A percentile compares a stretch with the other conserved stretches of the same genome.
Evolutionary conservation across 169 alveolate species (phyloP).

Genomic region (Plasmodium berghei): DNA sequence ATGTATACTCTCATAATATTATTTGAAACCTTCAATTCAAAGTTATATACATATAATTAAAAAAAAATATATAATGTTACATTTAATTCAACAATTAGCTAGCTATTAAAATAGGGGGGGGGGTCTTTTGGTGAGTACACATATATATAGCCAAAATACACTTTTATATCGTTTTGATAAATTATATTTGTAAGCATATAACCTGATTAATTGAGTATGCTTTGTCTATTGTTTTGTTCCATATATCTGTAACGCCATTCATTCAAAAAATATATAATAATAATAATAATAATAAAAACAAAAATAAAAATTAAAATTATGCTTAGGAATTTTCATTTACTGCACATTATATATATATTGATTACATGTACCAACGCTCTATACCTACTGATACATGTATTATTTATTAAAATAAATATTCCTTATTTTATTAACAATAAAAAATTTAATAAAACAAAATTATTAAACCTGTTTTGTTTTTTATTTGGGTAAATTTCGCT

Average conservation of each 20-base stretch:
- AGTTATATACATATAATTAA: neutral
- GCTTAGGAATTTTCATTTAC: neutral
- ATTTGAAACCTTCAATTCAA: conserved; percentile 29
- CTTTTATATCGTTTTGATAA: too few species aligned
- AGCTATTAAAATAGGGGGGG: too few species aligned
- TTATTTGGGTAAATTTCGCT: conserved; percentile 33
- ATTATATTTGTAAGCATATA: neutral
- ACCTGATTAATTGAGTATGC: conserved; percentile 74
- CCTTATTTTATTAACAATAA: too few species aligned
- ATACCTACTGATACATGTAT: neutral
- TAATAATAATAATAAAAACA: neutral
- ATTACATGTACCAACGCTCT: neutral
- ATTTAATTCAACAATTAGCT: too few species aligned
- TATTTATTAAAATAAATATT: neutral
- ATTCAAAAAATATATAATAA: neutral
- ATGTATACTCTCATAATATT: conserved; percentile 53
- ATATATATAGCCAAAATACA: too few species aligned
- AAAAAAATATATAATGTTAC: neutral
- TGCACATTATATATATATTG: too few species aligned
- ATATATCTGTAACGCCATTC: conserved; percentile 23
- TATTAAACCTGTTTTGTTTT: conserved; percentile 46
- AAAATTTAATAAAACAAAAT: neutral
- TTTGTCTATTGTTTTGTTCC: conserved; percentile 63
- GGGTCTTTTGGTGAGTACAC: too few species aligned
- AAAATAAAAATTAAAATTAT: neutral